Conservation (phyloP, 2,329 filamentous ascomycete genomes). For the Aspergillus viridinutans region DNA sequence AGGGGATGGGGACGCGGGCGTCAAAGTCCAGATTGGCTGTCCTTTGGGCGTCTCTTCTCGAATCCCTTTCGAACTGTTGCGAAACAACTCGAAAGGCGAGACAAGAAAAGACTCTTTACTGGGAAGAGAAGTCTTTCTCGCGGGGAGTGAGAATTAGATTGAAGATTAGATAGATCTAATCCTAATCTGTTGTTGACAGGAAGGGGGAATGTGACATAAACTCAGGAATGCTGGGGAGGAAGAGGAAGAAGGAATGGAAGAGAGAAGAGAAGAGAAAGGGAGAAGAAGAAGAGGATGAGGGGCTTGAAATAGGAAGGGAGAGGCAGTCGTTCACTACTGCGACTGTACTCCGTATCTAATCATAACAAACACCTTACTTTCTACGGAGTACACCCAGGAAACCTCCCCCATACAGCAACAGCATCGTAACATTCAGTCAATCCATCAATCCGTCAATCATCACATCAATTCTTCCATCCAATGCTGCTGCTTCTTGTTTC, state of each 20-base stretch:
- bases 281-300: constrained; percentile 6
- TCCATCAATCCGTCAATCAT: neutral
- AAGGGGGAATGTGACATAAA: constrained; percentile 13
- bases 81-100: constrained; percentile 45
- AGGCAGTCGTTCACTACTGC: neutral
- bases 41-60: constrained; percentile 71
- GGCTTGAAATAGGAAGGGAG: constrained; percentile 9
- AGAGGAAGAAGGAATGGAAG: constrained; percentile 14
- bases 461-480: neutral
- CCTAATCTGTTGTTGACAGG: constrained; percentile 15
- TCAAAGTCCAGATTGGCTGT: constrained; percentile 99
- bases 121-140: constrained; percentile 36
- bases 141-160: constrained; percentile 13
- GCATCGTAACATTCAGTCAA: neutral
- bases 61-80: constrained; percentile 49
- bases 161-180: constrained; percentile 19
- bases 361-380: neutral
- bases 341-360: neutral
- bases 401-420: neutral
- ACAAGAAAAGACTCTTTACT: constrained; percentile 45
- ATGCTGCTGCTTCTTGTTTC: constrained; percentile 8
- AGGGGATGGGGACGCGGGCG: constrained; percentile 97
- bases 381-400: neutral
- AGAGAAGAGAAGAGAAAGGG: constrained; percentile 4
- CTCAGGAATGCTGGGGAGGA: constrained; percentile 10